Conservation (phyloP, 2,329 filamentous ascomycete genomes). For the Colletotrichum endophyticum region DNA sequence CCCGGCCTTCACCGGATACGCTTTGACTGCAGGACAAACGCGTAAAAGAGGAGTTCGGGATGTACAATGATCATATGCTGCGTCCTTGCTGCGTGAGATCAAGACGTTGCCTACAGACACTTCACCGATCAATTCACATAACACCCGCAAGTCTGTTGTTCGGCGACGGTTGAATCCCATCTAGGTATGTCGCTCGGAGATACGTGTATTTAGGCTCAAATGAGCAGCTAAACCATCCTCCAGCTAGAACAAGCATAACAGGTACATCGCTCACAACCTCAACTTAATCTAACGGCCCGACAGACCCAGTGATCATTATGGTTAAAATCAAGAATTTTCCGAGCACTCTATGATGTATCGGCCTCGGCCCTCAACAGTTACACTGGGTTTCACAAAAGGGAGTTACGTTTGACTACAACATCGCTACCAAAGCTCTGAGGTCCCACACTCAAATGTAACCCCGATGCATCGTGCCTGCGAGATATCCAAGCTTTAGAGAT, state of each 20-base stretch:
- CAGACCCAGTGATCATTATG: neutral
- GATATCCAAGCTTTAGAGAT: neutral
- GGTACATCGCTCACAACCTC: neutral
- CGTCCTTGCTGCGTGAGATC: neutral
- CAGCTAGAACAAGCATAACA: neutral
- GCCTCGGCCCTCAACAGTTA: neutral
- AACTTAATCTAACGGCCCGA: neutral
- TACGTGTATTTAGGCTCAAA: neutral
- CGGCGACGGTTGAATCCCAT: neutral
- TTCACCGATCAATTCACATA: neutral
- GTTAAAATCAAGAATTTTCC: neutral
- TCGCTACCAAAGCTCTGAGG: neutral
- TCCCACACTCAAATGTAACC: neutral
- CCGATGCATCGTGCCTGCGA: neutral
- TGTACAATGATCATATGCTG: neutral
- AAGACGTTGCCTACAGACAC: neutral
- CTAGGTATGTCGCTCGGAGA: neutral
- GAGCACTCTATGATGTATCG: neutral
- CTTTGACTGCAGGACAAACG: neutral
- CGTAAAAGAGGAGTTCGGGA: neutral
- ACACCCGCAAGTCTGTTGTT: neutral
- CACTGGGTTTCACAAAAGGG: neutral
- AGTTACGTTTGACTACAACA: neutral
- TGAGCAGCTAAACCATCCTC: neutral
- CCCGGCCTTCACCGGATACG: neutral